Base-by-base conservation (phyloP, 257 asterid species). In the Nemophila menziesii region DNA sequence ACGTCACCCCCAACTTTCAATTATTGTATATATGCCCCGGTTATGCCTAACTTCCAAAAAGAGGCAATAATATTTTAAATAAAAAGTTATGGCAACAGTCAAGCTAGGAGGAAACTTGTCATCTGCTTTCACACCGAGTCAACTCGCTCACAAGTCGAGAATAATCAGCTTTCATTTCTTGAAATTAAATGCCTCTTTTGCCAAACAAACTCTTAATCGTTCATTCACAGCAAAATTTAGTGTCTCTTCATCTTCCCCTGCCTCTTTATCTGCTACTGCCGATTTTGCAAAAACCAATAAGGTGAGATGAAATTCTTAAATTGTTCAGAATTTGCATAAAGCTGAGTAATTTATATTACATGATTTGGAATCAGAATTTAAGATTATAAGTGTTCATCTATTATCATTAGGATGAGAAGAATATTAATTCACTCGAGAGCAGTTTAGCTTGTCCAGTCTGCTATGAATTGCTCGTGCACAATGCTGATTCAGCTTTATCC, bases 371-470 rank as follows among this genome's bases (percentile, higher is more conserved):
- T 26, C 10, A 26, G 6, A 26, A 4, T 26, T 4, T 26, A 26
- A 26, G 33, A 26, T 26, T 26, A 10, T 26, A 26, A 26, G 5
- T 26, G 10, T 26, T 26, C 33, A 5, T 26, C 10, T 26, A 4
- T 26, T 26, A 4, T 26, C 5, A 26, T 10, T 10, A 26, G 33
- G 84, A 76, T 18, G 90, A 72, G 60, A 43, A 53, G n/a, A 64
- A 64, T 54, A 44, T 65, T 65, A 67, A 54, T 44, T 44, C 48
- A 43, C 69, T 63, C 53, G 60, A 67, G 52, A 67, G 55, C 22
- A 61, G 71, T 48, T 62, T 86, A 57, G 89, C 96, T 23, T 86
- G 96, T 58, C 90, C 96, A 17, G 76, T 86, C 67, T 86, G 96
- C 76, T 71, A 59, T 16, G 54, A 67, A 15, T 65, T 60, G 24